Percentiles rank a stretch among this genome's conserved stretches.
Conservation (phyloP, 2,329 filamentous ascomycete genomes). For the Myriosclerotinia scirpicola region DNA sequence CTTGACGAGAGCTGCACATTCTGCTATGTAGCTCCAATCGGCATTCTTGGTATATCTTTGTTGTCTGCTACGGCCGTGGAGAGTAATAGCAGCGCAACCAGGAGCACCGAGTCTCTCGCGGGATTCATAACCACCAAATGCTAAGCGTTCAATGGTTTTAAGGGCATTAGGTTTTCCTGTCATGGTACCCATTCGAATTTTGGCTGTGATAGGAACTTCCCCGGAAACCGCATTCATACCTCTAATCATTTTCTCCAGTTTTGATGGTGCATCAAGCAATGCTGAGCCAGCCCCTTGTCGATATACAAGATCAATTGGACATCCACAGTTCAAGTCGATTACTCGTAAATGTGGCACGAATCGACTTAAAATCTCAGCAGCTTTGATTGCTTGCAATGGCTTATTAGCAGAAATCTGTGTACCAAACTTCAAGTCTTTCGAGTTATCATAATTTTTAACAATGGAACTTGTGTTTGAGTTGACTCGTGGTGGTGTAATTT, state of each 20-base stretch:
- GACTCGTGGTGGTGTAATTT: conserved; percentile 71
- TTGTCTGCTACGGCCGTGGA: conserved; percentile 90
- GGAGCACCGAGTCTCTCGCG: conserved; percentile 69
- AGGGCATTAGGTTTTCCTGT: conserved; percentile 76
- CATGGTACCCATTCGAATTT: conserved; percentile 88
- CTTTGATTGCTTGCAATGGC: conserved; percentile 86
- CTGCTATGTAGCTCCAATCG: conserved; percentile 94
- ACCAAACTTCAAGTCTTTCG: conserved; percentile 82
- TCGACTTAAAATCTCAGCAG: conserved; percentile 75
- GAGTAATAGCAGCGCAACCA: conserved; percentile 90
- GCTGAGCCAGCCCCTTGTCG: conserved; percentile 86
- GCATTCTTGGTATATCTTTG: conserved; percentile 89
- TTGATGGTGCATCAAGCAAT: conserved; percentile 81
- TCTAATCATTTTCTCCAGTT: conserved; percentile 89
- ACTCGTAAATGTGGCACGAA: conserved; percentile 82
- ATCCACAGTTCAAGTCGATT: conserved; percentile 95
- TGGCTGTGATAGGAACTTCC: conserved; percentile 88
- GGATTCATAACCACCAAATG: conserved; percentile 75
- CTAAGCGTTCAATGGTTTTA: conserved; percentile 78
- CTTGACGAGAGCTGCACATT: conserved; percentile 83
- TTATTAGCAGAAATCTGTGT: conserved; percentile 92
- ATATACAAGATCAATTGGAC: conserved; percentile 92
- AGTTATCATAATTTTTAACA: conserved; percentile 76
- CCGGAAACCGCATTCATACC: conserved; percentile 95
- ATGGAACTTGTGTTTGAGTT: conserved; percentile 49